Base-by-base conservation (phyloP, 2,329 filamentous ascomycete species). In the Trichophyton simii region DNA sequence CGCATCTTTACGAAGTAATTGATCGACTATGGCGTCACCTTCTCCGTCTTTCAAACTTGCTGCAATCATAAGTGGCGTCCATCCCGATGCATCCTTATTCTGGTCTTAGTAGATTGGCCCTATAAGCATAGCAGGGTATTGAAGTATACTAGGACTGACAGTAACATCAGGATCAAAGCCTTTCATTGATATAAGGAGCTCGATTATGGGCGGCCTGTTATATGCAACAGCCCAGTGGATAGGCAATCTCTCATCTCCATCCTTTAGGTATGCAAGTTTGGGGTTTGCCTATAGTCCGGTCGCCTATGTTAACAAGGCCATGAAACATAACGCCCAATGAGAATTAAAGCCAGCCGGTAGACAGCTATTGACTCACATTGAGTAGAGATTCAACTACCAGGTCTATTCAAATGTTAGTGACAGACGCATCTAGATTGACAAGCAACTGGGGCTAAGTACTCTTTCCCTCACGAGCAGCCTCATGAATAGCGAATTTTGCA, bases 211-310 rank as follows among this genome's bases (percentile, higher is more conserved):
- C 5, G 87, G 75, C 66, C 85, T 86, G 72, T 94, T 95, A 73
- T 88, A 87, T 22, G 91, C 94, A 1, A 85, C 84, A 0, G 94
- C 92, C 94, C 94, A 99, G 79, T 99, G 94, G 62, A 97, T 85
- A 1, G 94, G 87, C 42, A 96, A 83, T 52, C 94, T 88, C 15
- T 90, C 89, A 72, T 99, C 94, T 57, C 89, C 87, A 69, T 99
- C 94, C 69, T 78, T 79, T 68, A 85, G 84, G 62, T 77, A 80
- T 28, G 89, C 86, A 44, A 95, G 82, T 69, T 88, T 91, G 1
- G 88, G 86, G 70, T 95, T 91, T 66, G 86, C 84, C 87, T 92
- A 54, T 52, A 50, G 41, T 48, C 58, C 60, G 55, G 11, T 1
- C 15, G 15, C 1, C 15, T 18, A 18, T 34, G 52, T 34, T 20